These are phyloP conservation scores for Solanum dulcamara DNA, from an alignment of 257 asterid species.

Conservation along the genomic window DNA sequence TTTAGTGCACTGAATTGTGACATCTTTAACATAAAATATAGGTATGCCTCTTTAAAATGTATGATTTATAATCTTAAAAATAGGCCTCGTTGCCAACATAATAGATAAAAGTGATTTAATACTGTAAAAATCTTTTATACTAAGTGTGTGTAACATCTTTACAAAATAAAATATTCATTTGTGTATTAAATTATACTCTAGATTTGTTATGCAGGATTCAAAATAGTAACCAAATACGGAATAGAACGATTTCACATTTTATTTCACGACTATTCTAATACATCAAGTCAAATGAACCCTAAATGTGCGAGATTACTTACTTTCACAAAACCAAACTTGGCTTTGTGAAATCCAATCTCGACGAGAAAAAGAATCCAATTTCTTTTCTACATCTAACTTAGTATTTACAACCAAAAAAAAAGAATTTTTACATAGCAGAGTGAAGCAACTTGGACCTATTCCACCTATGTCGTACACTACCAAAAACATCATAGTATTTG, in stretches of 20 bases:
- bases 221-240: background rate
- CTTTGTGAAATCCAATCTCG: background rate
- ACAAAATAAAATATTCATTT: background rate
- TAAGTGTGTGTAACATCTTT: background rate
- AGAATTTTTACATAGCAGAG: conserved; percentile 20
- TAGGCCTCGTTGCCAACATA: background rate
- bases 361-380: background rate
- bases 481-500: conserved; percentile 58
- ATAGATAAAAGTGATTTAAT: no score
- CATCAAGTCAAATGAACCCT: background rate
- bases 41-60: no score
- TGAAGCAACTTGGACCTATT: conserved; percentile 42
- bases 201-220: background rate
- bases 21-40: no score
- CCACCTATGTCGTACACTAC: conserved; percentile 50
- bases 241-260: background rate
- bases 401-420: background rate
- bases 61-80: no score
- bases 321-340: background rate
- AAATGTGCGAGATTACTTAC: background rate
- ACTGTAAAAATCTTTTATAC: background rate
- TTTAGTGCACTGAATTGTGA: no score
- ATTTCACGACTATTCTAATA: background rate
- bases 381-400: background rate
- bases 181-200: background rate